Conservation (phyloP, 2,329 filamentous ascomycete genomes). For the Graphilbum ipis-grandicollis region DNA sequence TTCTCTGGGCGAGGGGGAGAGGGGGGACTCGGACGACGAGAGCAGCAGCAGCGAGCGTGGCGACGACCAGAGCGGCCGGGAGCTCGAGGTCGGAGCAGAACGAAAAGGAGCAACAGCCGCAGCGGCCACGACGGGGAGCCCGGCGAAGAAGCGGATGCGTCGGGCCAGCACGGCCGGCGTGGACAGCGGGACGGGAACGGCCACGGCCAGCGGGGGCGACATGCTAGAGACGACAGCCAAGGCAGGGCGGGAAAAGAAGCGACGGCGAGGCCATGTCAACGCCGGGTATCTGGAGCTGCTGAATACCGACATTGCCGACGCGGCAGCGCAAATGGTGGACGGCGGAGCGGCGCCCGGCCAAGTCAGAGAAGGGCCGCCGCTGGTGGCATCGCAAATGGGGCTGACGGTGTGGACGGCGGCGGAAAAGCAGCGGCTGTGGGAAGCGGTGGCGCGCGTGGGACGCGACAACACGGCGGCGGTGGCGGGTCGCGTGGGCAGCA, state of each 20-base stretch:
- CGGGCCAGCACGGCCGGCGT: too few species aligned
- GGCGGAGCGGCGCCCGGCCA: too few species aligned
- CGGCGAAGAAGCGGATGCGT: too few species aligned
- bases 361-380: constrained; percentile 9
- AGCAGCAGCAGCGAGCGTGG: too few species aligned
- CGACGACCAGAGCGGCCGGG: too few species aligned
- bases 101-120: too few species aligned
- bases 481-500: constrained; percentile 40
- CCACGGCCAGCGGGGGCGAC: neutral
- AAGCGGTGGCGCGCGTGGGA: constrained; percentile 45
- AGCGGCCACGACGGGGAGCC: too few species aligned
- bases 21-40: too few species aligned
- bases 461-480: constrained; percentile 45
- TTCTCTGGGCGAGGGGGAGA: too few species aligned
- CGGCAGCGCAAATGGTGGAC: constrained; percentile 17
- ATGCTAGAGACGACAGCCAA: neutral
- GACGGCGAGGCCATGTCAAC: constrained; percentile 25
- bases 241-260: constrained; percentile 17
- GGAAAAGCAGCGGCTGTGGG: constrained; percentile 59
- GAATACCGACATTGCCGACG: constrained; percentile 41
- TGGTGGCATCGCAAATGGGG: constrained; percentile 43
- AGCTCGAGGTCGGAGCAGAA: too few species aligned
- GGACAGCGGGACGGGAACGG: neutral
- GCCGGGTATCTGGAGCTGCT: constrained; percentile 30
- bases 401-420: constrained; percentile 48